Evolutionary conservation across 208 protist genomes (phyloP).

Genomic region (Phytomonas francai): DNA sequence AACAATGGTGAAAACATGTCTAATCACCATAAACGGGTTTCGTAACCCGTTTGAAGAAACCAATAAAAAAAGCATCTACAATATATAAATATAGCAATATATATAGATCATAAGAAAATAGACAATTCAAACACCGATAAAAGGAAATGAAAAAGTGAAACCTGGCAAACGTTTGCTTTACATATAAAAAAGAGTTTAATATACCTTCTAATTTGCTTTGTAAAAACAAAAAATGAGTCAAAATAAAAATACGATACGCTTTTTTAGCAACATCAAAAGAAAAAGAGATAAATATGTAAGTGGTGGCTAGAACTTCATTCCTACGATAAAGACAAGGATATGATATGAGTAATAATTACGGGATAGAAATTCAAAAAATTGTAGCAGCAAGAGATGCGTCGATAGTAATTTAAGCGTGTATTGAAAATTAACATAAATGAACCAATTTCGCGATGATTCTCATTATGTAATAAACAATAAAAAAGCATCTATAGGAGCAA

Average conservation of each 20-base stretch:
- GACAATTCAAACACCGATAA: constrained; percentile 4
- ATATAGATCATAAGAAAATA: not conserved
- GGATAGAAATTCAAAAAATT: constrained; percentile 5
- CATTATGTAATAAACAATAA: not conserved
- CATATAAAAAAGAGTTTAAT: not conserved
- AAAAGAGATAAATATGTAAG: constrained; percentile 10
- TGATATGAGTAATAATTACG: not conserved
- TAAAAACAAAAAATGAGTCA: not conserved
- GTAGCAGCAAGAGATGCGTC: not conserved
- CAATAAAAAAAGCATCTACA: not conserved
- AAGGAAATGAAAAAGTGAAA: not conserved
- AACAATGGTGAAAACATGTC: not conserved
- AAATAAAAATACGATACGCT: not conserved
- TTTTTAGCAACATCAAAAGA: constrained; percentile 5
- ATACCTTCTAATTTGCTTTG: not conserved
- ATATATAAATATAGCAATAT: constrained; percentile 11
- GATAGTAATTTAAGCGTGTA: too few relatives aligned
- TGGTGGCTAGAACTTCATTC: not conserved
- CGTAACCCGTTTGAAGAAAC: not conserved
- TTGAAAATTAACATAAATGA: constrained; percentile 5
- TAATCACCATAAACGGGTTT: not conserved
- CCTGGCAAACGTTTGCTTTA: not conserved
- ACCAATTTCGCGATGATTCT: not conserved
- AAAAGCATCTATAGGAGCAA: not conserved
- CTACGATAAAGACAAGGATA: not conserved